These are phyloP conservation scores for Alliaria petiolata DNA, from an alignment of 345 rosid genomes.

Conservation along the genomic window DNA sequence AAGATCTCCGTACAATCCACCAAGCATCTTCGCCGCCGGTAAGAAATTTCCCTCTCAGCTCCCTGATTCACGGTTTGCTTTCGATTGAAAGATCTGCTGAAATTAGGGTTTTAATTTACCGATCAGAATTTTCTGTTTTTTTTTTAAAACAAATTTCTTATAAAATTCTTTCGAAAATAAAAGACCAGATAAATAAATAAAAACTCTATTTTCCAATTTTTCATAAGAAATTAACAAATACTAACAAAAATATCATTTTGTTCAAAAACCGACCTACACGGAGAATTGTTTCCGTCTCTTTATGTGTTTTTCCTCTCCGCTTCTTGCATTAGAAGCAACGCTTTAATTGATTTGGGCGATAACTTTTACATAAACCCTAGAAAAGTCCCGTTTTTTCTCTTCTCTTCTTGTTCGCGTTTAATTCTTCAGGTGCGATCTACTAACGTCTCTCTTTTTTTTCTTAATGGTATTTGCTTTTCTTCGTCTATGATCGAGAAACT, in stretches of 20 bases:
- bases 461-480: background rate
- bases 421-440: conserved; percentile 13
- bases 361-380: conserved; percentile 23
- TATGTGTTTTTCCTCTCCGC: background rate
- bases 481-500: conserved; percentile 1
- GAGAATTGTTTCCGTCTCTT: background rate
- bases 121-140: background rate
- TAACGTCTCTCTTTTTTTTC: background rate
- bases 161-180: background rate
- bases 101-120: conserved; percentile 21
- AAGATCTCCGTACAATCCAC: conserved; percentile 94
- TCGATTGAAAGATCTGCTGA: conserved; percentile 6
- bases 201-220: no score
- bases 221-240: background rate
- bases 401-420: background rate
- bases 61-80: background rate
- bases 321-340: conserved; percentile 27
- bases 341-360: conserved; percentile 2
- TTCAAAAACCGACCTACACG: conserved; percentile 6
- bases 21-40: conserved; percentile 50
- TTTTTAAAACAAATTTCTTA: no score
- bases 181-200: background rate
- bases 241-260: background rate
- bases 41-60: background rate
- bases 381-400: background rate